Base-by-base conservation (phyloP, 768 basidiomycete species). In the Lactarius trivialis region DNA sequence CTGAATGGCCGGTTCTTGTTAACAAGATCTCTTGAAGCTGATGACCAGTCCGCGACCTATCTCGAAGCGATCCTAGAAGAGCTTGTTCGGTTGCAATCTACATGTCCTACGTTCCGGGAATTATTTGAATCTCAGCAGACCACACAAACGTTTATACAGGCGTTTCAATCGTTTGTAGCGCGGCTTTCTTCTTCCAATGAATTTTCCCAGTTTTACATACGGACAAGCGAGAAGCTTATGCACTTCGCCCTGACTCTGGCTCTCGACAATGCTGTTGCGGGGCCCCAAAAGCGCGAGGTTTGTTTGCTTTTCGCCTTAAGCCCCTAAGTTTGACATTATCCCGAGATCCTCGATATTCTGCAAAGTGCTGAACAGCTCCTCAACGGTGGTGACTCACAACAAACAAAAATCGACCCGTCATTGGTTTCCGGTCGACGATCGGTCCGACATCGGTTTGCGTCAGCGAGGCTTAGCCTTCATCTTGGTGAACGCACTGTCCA, bases 201-300 rank as follows among this genome's bases (percentile, higher is more conserved):
- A 21, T 71, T 83, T 30, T 81, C 81, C 49, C 73, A 73, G 17
- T 72, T 74, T 67, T 77, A 75, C 5, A 72, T 78, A n/a, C 76
- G 85, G 7, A 79, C 90, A 14, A 71, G 86, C 19, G 85, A 90
- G 67, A 90, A 90, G 63, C 71, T 91, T 17, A 82, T 80, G 3
- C 86, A 91, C 65, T 76, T 93, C 28, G 88, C 83, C 2, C 69
- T 86, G 30, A 81, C 85, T 19, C 75, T 93, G 28, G 85, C 87
- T 1, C 73, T 85, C 60, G 88, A 87, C 60, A 81, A 81, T 57
- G 74, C 79, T 9, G 82, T 88, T 45, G 79, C 82, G 15, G 79
- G 80, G 0, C 45, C 72, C n/a, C 89, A 91, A 71, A 91, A 89
- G 67, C 82, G 82, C 56, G 86, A 91, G 79, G 91, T 89, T 68